Percentiles rank a stretch among this genome's conserved stretches.
phyloP scores from a whole-genome alignment of 805 yeast species.

The Wickerhamomyces chambardii region DNA sequence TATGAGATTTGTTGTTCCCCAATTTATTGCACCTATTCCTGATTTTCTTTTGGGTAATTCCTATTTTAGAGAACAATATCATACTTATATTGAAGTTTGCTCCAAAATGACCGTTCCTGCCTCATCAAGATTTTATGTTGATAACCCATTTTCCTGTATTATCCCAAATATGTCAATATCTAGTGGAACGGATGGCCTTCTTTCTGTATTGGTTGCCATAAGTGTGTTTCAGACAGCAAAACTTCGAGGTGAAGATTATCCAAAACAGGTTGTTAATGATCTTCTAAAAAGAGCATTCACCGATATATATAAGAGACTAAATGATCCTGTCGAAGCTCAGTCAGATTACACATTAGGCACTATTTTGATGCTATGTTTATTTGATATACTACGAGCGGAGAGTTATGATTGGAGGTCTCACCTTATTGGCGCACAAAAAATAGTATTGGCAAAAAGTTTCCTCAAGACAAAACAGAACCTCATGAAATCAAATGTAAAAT shows the following conservation, averaged over 20 bases:
- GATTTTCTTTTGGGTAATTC: constrained; percentile 49
- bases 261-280: constrained; percentile 35
- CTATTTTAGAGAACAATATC: constrained; percentile 46
- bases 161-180: constrained; percentile 59
- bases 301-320: constrained; percentile 39
- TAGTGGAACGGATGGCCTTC: constrained; percentile 37
- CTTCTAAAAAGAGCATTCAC: constrained; percentile 43
- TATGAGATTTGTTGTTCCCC: too few relatives aligned
- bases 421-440: constrained; percentile 54
- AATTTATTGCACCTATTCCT: constrained; percentile 34
- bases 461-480: too few relatives aligned
- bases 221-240: constrained; percentile 28
- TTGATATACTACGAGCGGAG: constrained; percentile 38
- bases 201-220: constrained; percentile 45
- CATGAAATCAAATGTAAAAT: constrained; percentile 4
- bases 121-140: constrained; percentile 39
- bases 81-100: constrained; percentile 50
- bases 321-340: constrained; percentile 38
- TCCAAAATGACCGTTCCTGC: constrained; percentile 55
- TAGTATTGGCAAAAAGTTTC: constrained; percentile 39
- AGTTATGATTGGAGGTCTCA: constrained; percentile 47
- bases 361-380: constrained; percentile 46
- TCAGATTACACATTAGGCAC: constrained; percentile 55
- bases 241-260: constrained; percentile 11
- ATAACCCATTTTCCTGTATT: constrained; percentile 52